Evolutionary conservation across 371 early-diverging fungal species (phyloP).

Genomic region (Mortierella sp.): DNA sequence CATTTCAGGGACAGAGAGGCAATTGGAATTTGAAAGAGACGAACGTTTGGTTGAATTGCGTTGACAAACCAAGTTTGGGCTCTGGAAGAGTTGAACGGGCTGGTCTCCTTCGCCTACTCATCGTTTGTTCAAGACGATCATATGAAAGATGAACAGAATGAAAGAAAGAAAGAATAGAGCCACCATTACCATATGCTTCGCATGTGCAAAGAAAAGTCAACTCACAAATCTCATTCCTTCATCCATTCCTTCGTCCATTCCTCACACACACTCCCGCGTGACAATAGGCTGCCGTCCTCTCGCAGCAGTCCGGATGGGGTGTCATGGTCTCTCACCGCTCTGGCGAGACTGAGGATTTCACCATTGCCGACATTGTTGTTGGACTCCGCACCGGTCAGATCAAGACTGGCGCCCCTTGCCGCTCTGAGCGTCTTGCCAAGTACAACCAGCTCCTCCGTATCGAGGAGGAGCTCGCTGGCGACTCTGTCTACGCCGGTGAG

Average conservation of each 20-base stretch:
- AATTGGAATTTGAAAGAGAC: not conserved
- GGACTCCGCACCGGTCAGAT: conserved; percentile 98
- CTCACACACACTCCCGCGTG: too few species aligned
- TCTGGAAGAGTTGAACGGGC: not conserved
- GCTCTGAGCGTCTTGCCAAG: conserved; percentile 97
- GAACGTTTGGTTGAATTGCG: not conserved
- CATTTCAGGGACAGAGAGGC: not conserved
- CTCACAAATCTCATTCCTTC: not conserved
- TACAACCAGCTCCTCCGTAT: conserved; percentile 99
- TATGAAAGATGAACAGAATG: not conserved
- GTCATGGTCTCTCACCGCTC: conserved; percentile 99
- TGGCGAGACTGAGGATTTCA: conserved; percentile 99
- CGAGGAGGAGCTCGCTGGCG: conserved; percentile 86
- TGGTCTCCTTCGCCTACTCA: not conserved
- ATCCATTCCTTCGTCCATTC: not conserved
- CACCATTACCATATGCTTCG: not conserved
- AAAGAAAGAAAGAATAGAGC: not conserved
- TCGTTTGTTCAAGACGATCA: not conserved
- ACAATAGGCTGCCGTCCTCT: conserved; percentile 69
- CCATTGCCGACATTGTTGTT: conserved; percentile 98
- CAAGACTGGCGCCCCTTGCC: conserved; percentile 99
- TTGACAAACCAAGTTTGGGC: not conserved
- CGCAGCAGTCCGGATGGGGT: conserved; percentile 93
- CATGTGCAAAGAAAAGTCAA: not conserved
- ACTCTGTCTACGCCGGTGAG: conserved; percentile 93